phyloP scores from a whole-genome alignment of 1,284 basidiomycete species.

The Fomitopsis betulina region DNA sequence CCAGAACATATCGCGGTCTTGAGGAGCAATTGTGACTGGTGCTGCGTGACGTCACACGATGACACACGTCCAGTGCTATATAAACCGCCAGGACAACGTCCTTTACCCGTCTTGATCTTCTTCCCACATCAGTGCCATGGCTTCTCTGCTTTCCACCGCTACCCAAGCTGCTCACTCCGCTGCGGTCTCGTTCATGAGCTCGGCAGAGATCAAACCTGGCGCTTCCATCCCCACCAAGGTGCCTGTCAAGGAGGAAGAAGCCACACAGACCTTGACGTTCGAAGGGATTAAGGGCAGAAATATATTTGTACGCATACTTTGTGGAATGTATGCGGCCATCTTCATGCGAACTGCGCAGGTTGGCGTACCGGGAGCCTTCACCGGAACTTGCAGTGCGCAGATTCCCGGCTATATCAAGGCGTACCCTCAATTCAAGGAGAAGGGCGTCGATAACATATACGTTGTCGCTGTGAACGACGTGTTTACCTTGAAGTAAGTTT shows the following conservation, averaged over 20 bases:
- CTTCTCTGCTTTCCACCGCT: conserved; percentile 40
- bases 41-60: conserved; percentile 14
- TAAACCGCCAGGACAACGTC: not conserved
- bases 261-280: conserved; percentile 46
- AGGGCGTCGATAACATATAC: conserved; percentile 67
- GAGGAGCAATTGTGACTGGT: conserved; percentile 7
- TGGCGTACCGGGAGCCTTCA: conserved; percentile 63
- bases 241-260: conserved; percentile 53
- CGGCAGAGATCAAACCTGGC: conserved; percentile 44
- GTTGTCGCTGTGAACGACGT: conserved; percentile 70
- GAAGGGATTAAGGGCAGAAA: conserved; percentile 57
- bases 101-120: not conserved
- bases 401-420: conserved; percentile 62
- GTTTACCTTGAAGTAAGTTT: conserved; percentile 54
- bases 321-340: not conserved
- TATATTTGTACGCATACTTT: conserved; percentile 49
- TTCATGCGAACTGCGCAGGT: conserved; percentile 32
- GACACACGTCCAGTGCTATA: not conserved
- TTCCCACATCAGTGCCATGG: conserved; percentile 30
- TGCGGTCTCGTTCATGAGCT: conserved; percentile 43
- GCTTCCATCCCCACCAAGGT: conserved; percentile 31
- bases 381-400: conserved; percentile 45
- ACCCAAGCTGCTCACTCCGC: conserved; percentile 52
- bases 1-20: conserved; percentile 70
- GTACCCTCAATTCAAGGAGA: conserved; percentile 59